phyloP scores from a whole-genome alignment of 495 filamentous ascomycete species.

The Eremomyces bilateralis region DNA sequence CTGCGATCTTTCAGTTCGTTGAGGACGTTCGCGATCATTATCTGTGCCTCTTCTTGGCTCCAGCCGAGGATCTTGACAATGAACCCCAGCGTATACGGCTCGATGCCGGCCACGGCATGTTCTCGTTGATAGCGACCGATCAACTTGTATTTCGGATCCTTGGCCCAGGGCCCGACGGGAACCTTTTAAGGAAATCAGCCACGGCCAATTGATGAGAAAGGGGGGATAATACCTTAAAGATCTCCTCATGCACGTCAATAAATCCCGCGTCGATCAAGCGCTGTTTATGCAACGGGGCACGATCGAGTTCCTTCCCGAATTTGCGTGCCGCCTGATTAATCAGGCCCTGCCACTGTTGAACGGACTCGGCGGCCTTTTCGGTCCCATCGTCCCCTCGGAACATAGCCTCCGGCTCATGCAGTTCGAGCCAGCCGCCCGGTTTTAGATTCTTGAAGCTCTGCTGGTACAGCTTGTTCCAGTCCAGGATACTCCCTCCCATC shows the following conservation, averaged over 20 bases:
- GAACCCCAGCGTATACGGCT: conserved; percentile 9
- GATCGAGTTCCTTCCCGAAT: too few species aligned
- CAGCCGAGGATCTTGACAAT: conserved; percentile 8
- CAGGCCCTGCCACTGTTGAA: not conserved
- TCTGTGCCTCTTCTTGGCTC: conserved; percentile 6
- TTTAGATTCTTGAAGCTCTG: not conserved
- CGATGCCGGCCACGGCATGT: conserved; percentile 7
- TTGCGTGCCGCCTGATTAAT: too few species aligned
- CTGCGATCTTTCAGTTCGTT: conserved; percentile 5
- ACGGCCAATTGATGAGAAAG: too few species aligned
- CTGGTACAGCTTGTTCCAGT: not conserved
- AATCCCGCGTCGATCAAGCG: too few species aligned
- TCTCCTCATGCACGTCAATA: too few species aligned
- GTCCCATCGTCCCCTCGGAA: not conserved
- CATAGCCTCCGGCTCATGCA: not conserved
- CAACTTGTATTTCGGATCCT: conserved; percentile 2
- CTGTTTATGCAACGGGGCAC: too few species aligned
- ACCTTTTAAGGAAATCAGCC: conserved; percentile 5
- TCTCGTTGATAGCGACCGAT: conserved; percentile 7
- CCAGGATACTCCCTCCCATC: not conserved
- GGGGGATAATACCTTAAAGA: too few species aligned
- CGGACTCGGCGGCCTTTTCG: not conserved
- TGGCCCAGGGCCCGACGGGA: conserved; percentile 4
- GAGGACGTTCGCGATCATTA: conserved; percentile 8
- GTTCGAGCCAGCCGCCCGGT: not conserved